phyloP scores from a whole-genome alignment of 768 basidiomycete species.

The Tulasnella sp. region DNA sequence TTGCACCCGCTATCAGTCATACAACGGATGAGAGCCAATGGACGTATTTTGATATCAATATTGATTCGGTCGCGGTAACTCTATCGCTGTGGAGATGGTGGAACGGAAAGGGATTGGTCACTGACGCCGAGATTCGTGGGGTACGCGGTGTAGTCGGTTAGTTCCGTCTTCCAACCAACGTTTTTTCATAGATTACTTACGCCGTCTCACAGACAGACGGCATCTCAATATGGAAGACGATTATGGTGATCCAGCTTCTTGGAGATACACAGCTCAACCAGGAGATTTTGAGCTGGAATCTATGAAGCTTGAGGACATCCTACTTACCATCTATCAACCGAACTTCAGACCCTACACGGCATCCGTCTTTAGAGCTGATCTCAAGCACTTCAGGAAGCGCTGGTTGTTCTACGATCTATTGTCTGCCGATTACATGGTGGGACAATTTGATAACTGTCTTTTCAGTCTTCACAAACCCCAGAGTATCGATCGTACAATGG shows the following conservation, averaged over 20 bases:
- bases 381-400: conserved; percentile 71
- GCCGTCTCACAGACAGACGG: conserved; percentile 56
- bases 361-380: conserved; percentile 86
- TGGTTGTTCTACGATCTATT: conserved; percentile 95
- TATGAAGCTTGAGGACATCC: conserved; percentile 80
- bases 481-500: conserved; percentile 82
- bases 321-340: conserved; percentile 91
- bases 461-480: conserved; percentile 95
- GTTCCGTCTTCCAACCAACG: conserved; percentile 20
- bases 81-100: conserved; percentile 85
- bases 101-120: conserved; percentile 86
- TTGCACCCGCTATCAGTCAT: too few relatives aligned
- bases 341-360: conserved; percentile 84
- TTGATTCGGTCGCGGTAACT: conserved; percentile 93
- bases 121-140: conserved; percentile 84
- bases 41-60: conserved; percentile 78
- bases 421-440: conserved; percentile 86
- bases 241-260: conserved; percentile 56
- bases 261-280: conserved; percentile 54
- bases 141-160: conserved; percentile 85
- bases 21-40: conserved; percentile 30
- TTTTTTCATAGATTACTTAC: background rate
- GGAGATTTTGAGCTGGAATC: conserved; percentile 90
- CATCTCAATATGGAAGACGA: conserved; percentile 75
- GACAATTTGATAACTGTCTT: conserved; percentile 94